Percentiles rank a stretch among this genome's conserved stretches.
These are phyloP conservation scores for Oryza officinalis DNA, from an alignment of 176 grass and related monocot genomes.

Conservation along the genomic window DNA sequence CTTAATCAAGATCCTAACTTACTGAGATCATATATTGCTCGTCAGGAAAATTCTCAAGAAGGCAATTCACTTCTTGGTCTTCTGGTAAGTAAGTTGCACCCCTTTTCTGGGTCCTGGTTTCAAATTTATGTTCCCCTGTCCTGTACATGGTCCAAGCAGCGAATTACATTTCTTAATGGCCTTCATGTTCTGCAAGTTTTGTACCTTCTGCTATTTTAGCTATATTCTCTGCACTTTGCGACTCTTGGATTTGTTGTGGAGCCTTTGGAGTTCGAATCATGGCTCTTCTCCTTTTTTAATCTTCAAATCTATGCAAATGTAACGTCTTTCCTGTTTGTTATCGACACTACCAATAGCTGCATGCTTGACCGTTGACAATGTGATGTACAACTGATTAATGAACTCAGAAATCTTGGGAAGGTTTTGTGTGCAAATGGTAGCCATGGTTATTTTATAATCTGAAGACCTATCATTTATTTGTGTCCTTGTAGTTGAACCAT, in stretches of 20 bases:
- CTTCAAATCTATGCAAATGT: conserved; percentile 15
- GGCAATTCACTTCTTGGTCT: conserved; percentile 78
- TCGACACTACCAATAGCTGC: conserved; percentile 17
- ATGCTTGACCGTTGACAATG: background rate
- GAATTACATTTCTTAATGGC: conserved; percentile 15
- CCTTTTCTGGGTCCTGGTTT: conserved; percentile 1
- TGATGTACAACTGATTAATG: conserved; percentile 11
- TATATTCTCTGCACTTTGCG: conserved; percentile 3
- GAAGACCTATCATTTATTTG: conserved; percentile 7
- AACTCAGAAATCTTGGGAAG: background rate
- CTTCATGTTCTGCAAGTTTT: background rate
- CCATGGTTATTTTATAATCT: background rate
- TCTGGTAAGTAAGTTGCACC: conserved; percentile 55
- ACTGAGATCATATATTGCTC: conserved; percentile 61
- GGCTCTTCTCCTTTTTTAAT: background rate
- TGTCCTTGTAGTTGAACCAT: conserved; percentile 40
- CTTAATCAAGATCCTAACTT: conserved; percentile 72
- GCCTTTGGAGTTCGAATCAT: conserved; percentile 8
- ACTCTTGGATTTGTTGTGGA: background rate
- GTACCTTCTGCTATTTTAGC: conserved; percentile 8
- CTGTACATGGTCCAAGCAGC: conserved; percentile 10
- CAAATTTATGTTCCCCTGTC: background rate
- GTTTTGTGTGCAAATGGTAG: conserved; percentile 9
- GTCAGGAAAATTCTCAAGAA: conserved; percentile 66
- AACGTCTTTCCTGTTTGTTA: conserved; percentile 30